These are phyloP conservation scores for Cichorium intybus DNA, from an alignment of 140 eudicot genomes.

Conservation along the genomic window DNA sequence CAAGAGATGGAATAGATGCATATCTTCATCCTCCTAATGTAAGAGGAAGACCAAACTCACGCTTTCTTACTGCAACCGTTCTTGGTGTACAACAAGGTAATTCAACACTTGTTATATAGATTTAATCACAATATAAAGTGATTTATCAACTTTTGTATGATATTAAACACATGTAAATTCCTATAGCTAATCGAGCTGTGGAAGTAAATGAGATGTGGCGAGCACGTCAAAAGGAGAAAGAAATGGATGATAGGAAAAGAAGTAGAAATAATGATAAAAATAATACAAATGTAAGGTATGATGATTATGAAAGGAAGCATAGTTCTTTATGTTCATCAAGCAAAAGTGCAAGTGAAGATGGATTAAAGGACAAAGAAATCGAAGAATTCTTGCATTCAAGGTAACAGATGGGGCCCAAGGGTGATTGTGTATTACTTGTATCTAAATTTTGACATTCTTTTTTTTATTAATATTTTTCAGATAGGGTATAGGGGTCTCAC, in stretches of 20 bases:
- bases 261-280: background rate
- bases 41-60: conserved; percentile 84
- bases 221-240: conserved; percentile 73
- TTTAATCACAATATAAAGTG: background rate
- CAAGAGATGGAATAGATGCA: conserved; percentile 70
- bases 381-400: conserved; percentile 79
- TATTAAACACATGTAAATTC: background rate
- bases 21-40: conserved; percentile 68
- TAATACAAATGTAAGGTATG: background rate
- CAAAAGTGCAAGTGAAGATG: conserved; percentile 44
- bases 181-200: conserved; percentile 72
- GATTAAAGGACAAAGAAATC: conserved; percentile 70
- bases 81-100: conserved; percentile 83
- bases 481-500: conserved; percentile 1
- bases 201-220: conserved; percentile 98
- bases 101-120: background rate
- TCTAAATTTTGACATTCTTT: background rate
- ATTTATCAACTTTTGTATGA: too few relatives aligned
- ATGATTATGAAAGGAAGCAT: conserved; percentile 30
- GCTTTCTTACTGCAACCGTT: conserved; percentile 89
- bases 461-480: conserved; percentile 6
- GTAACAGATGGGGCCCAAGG: conserved; percentile 17
- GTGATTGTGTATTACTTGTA: background rate
- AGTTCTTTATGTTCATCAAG: conserved; percentile 24
- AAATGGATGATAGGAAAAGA: conserved; percentile 48